A percentile compares a stretch with the other conserved stretches of the same genome.
These are phyloP conservation scores for Geotrichum phurueaensis DNA, from an alignment of 1,139 yeast genomes.

Conservation along the genomic window DNA sequence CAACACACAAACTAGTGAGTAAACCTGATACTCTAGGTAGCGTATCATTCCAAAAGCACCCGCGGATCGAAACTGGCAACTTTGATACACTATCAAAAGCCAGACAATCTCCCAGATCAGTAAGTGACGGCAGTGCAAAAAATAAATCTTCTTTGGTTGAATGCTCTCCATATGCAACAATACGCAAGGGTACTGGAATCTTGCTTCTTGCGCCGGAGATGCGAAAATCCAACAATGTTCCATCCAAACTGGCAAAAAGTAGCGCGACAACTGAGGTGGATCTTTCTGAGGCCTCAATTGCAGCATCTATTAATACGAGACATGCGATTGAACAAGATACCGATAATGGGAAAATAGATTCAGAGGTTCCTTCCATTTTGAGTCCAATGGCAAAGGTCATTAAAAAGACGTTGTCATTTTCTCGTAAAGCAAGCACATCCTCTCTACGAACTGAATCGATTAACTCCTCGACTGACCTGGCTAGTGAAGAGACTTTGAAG, in stretches of 20 bases:
- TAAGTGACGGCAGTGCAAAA: not conserved
- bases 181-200: not conserved
- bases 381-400: not conserved
- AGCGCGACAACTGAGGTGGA: not conserved
- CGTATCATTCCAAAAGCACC: not conserved
- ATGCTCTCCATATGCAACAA: not conserved
- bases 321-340: not conserved
- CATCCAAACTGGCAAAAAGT: not conserved
- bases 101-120: not conserved
- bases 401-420: not conserved
- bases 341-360: not conserved
- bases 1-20: not conserved
- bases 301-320: not conserved
- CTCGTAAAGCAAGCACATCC: not conserved
- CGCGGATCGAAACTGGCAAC: not conserved
- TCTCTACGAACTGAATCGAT: not conserved
- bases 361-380: not conserved
- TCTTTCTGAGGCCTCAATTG: not conserved
- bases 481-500: not conserved
- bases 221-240: not conserved
- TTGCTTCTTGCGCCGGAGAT: not conserved
- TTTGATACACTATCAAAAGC: not conserved
- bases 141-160: not conserved
- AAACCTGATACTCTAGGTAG: not conserved
- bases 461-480: not conserved